Percentiles rank a stretch among this genome's conserved stretches.
These are phyloP conservation scores for Coffea eugenioides DNA, from an alignment of 257 asterid species.

Conservation along the genomic window DNA sequence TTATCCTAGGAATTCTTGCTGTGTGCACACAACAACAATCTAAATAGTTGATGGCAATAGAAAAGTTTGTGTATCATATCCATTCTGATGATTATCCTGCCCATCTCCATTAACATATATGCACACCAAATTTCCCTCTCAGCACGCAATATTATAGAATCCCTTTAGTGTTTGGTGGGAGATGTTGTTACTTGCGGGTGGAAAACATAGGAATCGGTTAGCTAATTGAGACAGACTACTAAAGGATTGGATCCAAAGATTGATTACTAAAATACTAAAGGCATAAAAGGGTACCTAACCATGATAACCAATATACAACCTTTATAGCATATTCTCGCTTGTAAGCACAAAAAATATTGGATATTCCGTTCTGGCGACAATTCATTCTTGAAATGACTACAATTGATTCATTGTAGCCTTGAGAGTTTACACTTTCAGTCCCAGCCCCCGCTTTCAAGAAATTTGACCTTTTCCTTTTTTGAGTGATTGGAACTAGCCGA, in stretches of 20 bases:
- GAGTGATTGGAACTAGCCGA: background rate
- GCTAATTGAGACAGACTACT: background rate
- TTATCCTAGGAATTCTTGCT: too few species aligned
- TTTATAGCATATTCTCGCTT: slow-evolving; percentile 51
- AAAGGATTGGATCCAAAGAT: slow-evolving; percentile 3
- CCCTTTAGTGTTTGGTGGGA: background rate
- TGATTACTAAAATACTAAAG: background rate
- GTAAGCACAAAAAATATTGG: slow-evolving; percentile 30
- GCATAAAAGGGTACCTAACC: slow-evolving; percentile 10
- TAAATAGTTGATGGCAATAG: too few species aligned
- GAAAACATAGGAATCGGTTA: background rate
- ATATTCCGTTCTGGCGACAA: slow-evolving; percentile 42
- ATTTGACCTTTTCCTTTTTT: background rate
- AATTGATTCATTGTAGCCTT: background rate
- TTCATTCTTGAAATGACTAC: background rate
- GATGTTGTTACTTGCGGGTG: background rate
- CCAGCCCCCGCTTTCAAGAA: background rate
- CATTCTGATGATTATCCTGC: too few species aligned
- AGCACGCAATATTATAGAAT: background rate
- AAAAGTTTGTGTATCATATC: too few species aligned
- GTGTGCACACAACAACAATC: too few species aligned
- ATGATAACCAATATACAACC: slow-evolving; percentile 1
- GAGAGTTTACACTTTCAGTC: background rate
- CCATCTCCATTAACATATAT: too few species aligned
- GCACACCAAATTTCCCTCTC: background rate